Evolutionary conservation across 2,329 filamentous ascomycete genomes (phyloP), one percentile per base, ranked within the genome.

Genomic region (Mycocentrospora acerina): DNA sequence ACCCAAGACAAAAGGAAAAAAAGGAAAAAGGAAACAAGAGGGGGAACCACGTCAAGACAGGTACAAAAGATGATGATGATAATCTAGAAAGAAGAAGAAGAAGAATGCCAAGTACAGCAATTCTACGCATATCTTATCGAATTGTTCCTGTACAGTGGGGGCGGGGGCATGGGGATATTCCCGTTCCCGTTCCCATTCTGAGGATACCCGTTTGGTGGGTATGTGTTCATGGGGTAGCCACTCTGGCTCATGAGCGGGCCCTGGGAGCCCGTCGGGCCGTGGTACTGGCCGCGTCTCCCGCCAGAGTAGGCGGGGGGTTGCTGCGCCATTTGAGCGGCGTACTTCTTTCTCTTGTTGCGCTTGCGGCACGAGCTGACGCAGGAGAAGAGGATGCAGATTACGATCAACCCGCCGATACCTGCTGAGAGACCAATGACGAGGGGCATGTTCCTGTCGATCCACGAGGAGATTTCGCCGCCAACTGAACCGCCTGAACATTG

Each of bases 351-450:
- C 14, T 42, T 55, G 16, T 43, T 45, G 17, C 62, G 46, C 34
- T 62, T 60, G 28, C 54, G 57, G 55, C 48, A 81, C 29, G 78
- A 78, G 53, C 75, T 76, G 43, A 76, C 69, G 55, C 83, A 76
- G 69, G 89, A 95, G 59, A 77, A 78, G 9, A 84, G 51, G 34
- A 96, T 71, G 24, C 78, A 75, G 30, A 95, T 64, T 12, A 66
- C 17, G 13, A 94, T 59, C 5, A 96, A 72, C 6, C 78, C 81
- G 32, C 89, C 91, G 12, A 95, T 73, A 9, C 82, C 85, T 31
- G 75, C 73, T 4, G 79, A 80, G 9, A 97, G 73, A 16, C 87
- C 90, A 48, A 97, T 95, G 50, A 94, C 85, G 46, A 97, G 80
- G 35, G 79, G 71, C 68, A 86, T 86, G 72, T 97, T 83, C 50